phyloP scores from a whole-genome alignment of 2,329 filamentous ascomycete species.

The Harringtonia lauricola region DNA sequence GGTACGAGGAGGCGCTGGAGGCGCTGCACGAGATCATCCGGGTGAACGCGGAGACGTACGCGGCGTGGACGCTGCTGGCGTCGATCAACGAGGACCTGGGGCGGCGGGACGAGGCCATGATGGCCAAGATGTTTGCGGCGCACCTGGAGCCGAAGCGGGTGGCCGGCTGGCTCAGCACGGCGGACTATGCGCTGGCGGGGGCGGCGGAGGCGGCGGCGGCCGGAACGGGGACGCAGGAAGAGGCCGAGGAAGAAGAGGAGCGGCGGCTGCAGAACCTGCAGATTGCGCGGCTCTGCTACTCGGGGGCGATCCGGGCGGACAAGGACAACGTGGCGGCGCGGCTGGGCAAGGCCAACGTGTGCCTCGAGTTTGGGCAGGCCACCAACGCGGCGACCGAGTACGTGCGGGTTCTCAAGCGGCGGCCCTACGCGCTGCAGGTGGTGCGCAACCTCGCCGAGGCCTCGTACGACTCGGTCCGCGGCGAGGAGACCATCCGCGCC shows the following conservation, averaged over 20 bases:
- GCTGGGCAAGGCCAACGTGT: constrained; percentile 46
- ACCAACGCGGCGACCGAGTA: constrained; percentile 46
- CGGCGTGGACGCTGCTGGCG: constrained; percentile 52
- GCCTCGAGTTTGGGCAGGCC: constrained; percentile 42
- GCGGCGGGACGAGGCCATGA: constrained; percentile 43
- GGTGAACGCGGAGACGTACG: constrained; percentile 56
- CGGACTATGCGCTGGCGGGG: constrained; percentile 42
- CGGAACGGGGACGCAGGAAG: constrained; percentile 20
- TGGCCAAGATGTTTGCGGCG: constrained; percentile 49
- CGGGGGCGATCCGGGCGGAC: constrained; percentile 47
- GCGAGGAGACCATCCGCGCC: constrained; percentile 25
- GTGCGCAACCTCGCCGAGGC: constrained; percentile 46
- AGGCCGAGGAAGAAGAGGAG: constrained; percentile 12
- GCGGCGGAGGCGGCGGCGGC: constrained; percentile 29
- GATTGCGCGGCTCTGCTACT: constrained; percentile 47
- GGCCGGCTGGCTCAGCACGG: constrained; percentile 47
- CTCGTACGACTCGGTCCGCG: constrained; percentile 38
- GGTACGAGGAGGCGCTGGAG: constrained; percentile 48
- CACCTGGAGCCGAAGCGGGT: constrained; percentile 51
- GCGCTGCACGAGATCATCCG: constrained; percentile 53
- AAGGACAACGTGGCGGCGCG: constrained; percentile 45
- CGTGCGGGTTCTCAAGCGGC: constrained; percentile 38
- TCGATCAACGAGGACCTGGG: constrained; percentile 51
- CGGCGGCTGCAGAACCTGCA: constrained; percentile 30
- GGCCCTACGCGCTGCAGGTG: constrained; percentile 41